A percentile compares a stretch with the other conserved stretches of the same genome.
These are phyloP conservation scores for Jamesozyma spencerorum DNA, from an alignment of 805 yeast genomes.

Conservation along the genomic window DNA sequence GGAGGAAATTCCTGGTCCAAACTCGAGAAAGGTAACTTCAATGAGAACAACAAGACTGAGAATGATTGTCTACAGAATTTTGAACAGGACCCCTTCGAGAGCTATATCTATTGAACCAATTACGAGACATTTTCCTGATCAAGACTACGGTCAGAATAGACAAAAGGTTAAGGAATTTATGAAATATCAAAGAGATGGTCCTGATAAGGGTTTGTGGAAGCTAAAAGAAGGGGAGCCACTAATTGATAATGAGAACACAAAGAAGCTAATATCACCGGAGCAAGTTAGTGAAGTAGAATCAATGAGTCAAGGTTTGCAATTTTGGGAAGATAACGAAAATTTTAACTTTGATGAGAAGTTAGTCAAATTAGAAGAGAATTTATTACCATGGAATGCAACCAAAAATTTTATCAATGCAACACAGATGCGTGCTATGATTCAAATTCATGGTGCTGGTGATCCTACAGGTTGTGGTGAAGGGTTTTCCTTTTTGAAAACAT, in stretches of 20 bases:
- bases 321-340: constrained; percentile 68
- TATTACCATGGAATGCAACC: constrained; percentile 92
- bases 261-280: constrained; percentile 85
- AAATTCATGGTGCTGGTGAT: constrained; percentile 89
- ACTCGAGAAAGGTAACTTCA: constrained; percentile 89
- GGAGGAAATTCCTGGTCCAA: constrained; percentile 94
- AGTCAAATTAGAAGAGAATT: constrained; percentile 66
- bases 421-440: constrained; percentile 95
- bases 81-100: constrained; percentile 64
- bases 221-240: constrained; percentile 57
- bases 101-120: constrained; percentile 81
- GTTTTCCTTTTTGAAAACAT: constrained; percentile 76
- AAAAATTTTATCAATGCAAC: constrained; percentile 87
- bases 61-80: constrained; percentile 84
- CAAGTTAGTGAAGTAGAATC: constrained; percentile 80
- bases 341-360: constrained; percentile 40
- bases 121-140: constrained; percentile 89
- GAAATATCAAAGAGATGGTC: constrained; percentile 93
- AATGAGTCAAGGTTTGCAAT: constrained; percentile 90
- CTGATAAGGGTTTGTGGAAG: constrained; percentile 93
- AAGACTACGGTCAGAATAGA: constrained; percentile 93
- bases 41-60: constrained; percentile 83
- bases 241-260: constrained; percentile 66
- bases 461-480: constrained; percentile 89
- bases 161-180: constrained; percentile 93